These are phyloP conservation scores for Prunus persica DNA, from an alignment of 306 rosid species.

Conservation along the genomic window DNA sequence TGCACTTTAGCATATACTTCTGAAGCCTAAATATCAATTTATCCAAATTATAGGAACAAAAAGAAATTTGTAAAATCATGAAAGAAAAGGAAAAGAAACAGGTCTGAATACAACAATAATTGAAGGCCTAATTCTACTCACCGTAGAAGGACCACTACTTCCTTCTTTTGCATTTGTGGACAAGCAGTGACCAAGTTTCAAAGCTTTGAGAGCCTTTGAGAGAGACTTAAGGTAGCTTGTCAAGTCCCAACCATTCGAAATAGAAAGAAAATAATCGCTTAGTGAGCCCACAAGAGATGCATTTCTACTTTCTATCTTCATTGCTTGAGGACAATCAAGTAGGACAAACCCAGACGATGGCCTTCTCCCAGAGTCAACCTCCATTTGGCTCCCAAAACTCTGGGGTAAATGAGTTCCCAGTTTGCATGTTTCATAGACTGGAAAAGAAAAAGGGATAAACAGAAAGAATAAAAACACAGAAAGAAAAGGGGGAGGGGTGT, in stretches of 20 bases:
- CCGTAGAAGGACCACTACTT: slow-evolving; percentile 73
- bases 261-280: slow-evolving; percentile 90
- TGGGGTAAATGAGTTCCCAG: slow-evolving; percentile 92
- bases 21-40: not conserved
- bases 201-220: slow-evolving; percentile 84
- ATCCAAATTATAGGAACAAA: not conserved
- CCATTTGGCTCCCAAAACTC: slow-evolving; percentile 86
- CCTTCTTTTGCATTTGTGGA: slow-evolving; percentile 81
- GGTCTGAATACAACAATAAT: not conserved
- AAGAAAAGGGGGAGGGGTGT: slow-evolving; percentile 6
- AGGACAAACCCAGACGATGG: slow-evolving; percentile 81
- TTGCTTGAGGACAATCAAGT: slow-evolving; percentile 96
- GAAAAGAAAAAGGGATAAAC: slow-evolving; percentile 23
- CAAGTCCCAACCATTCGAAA: slow-evolving; percentile 97
- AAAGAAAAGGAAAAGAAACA: not conserved
- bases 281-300: slow-evolving; percentile 94
- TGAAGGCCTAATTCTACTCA: slow-evolving; percentile 34
- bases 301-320: slow-evolving; percentile 91
- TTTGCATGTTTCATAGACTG: slow-evolving; percentile 98
- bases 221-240: slow-evolving; percentile 94
- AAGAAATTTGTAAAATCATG: not conserved
- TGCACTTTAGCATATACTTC: not conserved
- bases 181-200: slow-evolving; percentile 72
- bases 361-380: slow-evolving; percentile 73
- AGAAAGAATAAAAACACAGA: not conserved